Evolutionary conservation across 2,329 filamentous ascomycete species (phyloP).

Genomic region (Helotiales sp.): DNA sequence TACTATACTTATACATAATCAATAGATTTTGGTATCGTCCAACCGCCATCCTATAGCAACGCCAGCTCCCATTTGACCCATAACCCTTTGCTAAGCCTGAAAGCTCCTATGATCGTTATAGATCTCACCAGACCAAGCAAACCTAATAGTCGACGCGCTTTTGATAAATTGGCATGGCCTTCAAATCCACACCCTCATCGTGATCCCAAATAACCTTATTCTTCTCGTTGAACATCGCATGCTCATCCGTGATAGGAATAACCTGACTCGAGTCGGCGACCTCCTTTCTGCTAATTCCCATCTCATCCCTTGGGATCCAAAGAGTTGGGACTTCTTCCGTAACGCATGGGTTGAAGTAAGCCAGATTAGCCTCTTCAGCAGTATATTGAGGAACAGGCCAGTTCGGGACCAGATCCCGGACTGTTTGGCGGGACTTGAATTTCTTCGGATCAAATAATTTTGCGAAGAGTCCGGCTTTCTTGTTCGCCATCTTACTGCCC

Average conservation of each 20-base stretch:
- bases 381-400: conserved; percentile 55
- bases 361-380: conserved; percentile 60
- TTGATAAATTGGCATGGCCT: conserved; percentile 28
- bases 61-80: neutral
- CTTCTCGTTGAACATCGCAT: conserved; percentile 69
- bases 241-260: conserved; percentile 79
- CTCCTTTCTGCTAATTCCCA: conserved; percentile 75
- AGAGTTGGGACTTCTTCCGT: conserved; percentile 61
- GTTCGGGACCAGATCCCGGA: conserved; percentile 67
- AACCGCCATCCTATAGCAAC: neutral
- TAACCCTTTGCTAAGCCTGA: too few relatives aligned
- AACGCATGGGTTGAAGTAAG: conserved; percentile 73
- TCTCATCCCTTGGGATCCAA: conserved; percentile 78
- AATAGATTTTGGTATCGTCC: neutral
- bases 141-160: conserved; percentile 31
- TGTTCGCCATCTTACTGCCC: conserved; percentile 25
- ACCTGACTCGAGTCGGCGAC: conserved; percentile 67
- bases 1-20: neutral
- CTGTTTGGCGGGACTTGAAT: conserved; percentile 68
- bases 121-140: too few relatives aligned
- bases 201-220: conserved; percentile 60
- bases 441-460: conserved; percentile 75
- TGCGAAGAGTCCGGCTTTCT: conserved; percentile 55
- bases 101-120: too few relatives aligned
- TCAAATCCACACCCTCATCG: conserved; percentile 41